Base-by-base conservation (phyloP, 2,329 filamentous ascomycete species). In the Pyrenophora tritici-repentis region DNA sequence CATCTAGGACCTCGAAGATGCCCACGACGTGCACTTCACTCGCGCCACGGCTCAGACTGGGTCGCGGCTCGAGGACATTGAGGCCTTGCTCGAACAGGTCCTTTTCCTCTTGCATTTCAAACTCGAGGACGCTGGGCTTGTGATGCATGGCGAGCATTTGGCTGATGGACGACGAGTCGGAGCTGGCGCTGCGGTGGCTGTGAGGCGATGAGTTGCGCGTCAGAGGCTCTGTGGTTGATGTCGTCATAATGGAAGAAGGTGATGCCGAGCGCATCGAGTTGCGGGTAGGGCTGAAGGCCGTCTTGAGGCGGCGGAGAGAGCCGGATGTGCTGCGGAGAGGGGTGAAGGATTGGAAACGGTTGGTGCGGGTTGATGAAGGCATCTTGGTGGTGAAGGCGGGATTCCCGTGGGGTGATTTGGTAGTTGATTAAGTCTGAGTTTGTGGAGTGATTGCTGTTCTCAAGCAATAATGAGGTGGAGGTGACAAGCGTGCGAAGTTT, bases 1-100 rank as follows among this genome's bases (percentile, higher is more conserved):
- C 70, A 24, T 71, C 67, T 40, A 74, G 45, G 9, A 74, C 72
- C 65, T 74, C 69, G 33, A 74, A 74, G 26, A 74, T 74, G 17
- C 72, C 69, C 0, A 72, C 66, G 26, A 73, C 72, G 37, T 68
- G 62, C 3, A 66, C 65, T 35, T 63, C 65, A 6, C 59, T 59
- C 0, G 43, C 43, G 1, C 59, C 50, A 4, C 45, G 39, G 1
- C 47, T 55, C 7, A 57, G 12, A 7, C 47, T 53, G 0, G 70
- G 69, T 45, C 72, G 20, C 0, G 72, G 72, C 61, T 74, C 72
- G 3, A 74, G 53, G 42, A 72, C 56, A 10, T 63, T 61, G 12
- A 71, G 40, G 46, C 69, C 67, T 31, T 59, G 51, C 17, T 59
- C 61, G 36, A 72, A 74, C 3, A 67, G 44, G 17, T 59, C 57